Evolutionary conservation across 495 filamentous ascomycete species (phyloP), one percentile per base, ranked within the genome.

Genomic region (Chlorociboria aeruginascens): DNA sequence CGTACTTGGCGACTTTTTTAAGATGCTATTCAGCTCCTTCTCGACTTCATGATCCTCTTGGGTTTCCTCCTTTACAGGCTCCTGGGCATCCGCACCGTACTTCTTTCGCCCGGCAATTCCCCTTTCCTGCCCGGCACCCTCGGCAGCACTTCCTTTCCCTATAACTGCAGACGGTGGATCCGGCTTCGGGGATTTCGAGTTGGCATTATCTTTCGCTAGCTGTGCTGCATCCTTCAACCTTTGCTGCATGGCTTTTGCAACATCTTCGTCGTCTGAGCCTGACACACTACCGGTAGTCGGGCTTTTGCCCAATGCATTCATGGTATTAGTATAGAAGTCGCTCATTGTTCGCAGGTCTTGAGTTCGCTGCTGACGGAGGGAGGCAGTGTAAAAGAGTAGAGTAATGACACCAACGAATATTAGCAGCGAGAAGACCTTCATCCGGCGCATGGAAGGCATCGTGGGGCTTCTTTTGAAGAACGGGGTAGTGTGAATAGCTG

Each of bases 1-100:
- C 77, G 55, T 77, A 90, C 87, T 79, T 46, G 88, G 86, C 25
- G 85, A 77, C 49, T 78, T 78, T 69, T 89, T 89, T 46, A 94
- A 63, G 39, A 95, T 89, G 12, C 57, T 61, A 59, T 84, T 82
- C 53, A 95, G 61, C 66, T 85, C 82, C 4, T 52, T 61, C 60
- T 82, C 75, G 1, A 76, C 65, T 28, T 72, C 68, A 25, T 69
- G 69, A 30, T 83, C 77, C 54, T 79, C 76, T 42, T 73, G 59
- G 12, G 68, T 70, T 60, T 78, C 71, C 7, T 65, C 58, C 52
- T 72, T 73, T 2, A 57, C 61, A 16, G 71, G 63, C 34, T 63
- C 54, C 32, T 66, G 56, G 11, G 62, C 65, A 12, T 63, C 57
- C 29, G 55, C 58, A 40, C 46, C 44, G 38, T 51, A 50, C 62